Evolutionary conservation across 495 filamentous ascomycete genomes (phyloP), one percentile per base, ranked within the genome.

Genomic region (Podospora comata): DNA sequence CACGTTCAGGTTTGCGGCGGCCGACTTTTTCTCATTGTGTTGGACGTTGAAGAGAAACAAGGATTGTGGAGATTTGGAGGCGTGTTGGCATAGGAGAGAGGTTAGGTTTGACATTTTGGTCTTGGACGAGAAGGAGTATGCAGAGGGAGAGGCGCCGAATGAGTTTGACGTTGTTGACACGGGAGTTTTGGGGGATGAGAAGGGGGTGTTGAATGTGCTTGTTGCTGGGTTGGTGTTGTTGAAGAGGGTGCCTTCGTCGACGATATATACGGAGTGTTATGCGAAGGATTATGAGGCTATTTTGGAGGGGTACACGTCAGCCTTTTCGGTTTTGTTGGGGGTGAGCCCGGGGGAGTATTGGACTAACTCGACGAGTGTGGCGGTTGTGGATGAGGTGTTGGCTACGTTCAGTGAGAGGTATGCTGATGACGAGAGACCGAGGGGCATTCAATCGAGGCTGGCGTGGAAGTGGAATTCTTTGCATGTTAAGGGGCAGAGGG

Each of bases 101-200:
- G 9, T 69, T 7, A 68, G 70, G 5, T 65, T 72, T 32, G 70
- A 74, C 5, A 72, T 72, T 7, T 66, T 86, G 3, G 34, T 73
- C 15, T 76, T 87, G 4, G 78, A 81, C 60, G 68, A 73, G 18
- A 65, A 65, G 0, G 81, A 83, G 48, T 86, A 87, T 65, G 69
- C 67, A 13, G 64, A 44, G 15, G 69, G 70, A 18, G 64, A 65
- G 6, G 80, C 79, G 13, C 83, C 84, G 15, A 65, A 68, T 34
- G 60, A 75, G 28, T 89, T 89, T 63, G 78, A 88, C 67, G 77
- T 85, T n/a, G 86, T 89, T 54, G 85, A 89, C 68, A 88, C 86
- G 1, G 86, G 84, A 5, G 85, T 84, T 65, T 74, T 88, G 6
- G 71, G 74, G 20, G 84, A 86, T 68, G 77, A 85, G 61, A 13